Evolutionary conservation across 2,329 filamentous ascomycete species (phyloP).

Genomic region (Blumeria hordei): DNA sequence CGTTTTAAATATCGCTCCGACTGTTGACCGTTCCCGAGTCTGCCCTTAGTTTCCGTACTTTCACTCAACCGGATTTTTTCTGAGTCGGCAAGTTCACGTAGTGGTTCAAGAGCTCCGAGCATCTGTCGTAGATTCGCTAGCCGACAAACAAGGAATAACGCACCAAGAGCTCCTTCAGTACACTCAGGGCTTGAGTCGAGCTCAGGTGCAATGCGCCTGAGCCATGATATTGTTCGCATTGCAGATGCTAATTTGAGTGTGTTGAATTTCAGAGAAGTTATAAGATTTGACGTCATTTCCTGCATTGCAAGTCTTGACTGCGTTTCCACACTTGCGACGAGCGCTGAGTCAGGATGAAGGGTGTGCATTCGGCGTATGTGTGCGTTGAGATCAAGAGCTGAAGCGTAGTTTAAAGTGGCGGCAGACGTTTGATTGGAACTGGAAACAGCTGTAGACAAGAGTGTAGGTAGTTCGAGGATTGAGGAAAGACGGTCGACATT

Average conservation of each 20-base stretch:
- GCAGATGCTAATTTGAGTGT: constrained; percentile 71
- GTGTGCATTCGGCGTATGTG: constrained; percentile 72
- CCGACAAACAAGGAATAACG: constrained; percentile 70
- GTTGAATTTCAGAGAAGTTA: constrained; percentile 50
- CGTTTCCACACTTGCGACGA: constrained; percentile 46
- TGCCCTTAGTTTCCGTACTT: constrained; percentile 2
- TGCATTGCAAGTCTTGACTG: constrained; percentile 78
- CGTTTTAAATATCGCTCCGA: constrained; percentile 85
- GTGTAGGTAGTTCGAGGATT: constrained; percentile 66
- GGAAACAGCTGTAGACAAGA: constrained; percentile 59
- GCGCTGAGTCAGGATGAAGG: constrained; percentile 54
- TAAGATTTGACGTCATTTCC: constrained; percentile 65
- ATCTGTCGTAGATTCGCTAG: constrained; percentile 57
- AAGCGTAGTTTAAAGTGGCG: constrained; percentile 49
- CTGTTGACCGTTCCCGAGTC: constrained; percentile 56
- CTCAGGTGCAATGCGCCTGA: constrained; percentile 68
- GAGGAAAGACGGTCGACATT: constrained; percentile 81
- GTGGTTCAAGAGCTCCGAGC: constrained; percentile 59
- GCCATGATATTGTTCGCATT: constrained; percentile 75
- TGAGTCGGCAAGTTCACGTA: constrained; percentile 74
- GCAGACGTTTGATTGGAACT: constrained; percentile 17
- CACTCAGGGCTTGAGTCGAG: constrained; percentile 24
- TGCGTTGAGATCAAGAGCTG: constrained; percentile 74
- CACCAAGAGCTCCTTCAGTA: constrained; percentile 47
- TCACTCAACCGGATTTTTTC: constrained; percentile 30